These are phyloP conservation scores for Blepharisma stoltei DNA, from an alignment of 73 alveolate genomes.

Conservation along the genomic window DNA sequence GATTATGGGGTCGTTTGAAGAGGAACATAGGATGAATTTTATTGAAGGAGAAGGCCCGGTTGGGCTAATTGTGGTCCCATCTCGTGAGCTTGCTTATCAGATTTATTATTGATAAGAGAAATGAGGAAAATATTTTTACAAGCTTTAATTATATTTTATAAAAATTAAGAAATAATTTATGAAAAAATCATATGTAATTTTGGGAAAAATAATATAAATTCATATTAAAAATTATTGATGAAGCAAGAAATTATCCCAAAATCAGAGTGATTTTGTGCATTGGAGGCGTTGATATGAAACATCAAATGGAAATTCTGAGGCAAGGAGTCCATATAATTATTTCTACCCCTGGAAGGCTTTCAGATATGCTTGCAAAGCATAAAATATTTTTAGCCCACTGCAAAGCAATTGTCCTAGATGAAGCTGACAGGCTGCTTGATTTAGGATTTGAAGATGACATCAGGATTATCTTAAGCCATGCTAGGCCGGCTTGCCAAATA, in stretches of 20 bases:
- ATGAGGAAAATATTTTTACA: too few species aligned
- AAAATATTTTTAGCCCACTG: slow-evolving; percentile 55
- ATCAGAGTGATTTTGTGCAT: slow-evolving; percentile 37
- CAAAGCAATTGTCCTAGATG: slow-evolving; percentile 75
- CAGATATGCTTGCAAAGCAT: slow-evolving; percentile 54
- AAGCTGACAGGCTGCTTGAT: slow-evolving; percentile 83
- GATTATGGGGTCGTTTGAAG: slow-evolving; percentile 43
- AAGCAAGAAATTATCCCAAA: slow-evolving; percentile 33
- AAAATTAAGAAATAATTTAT: too few species aligned
- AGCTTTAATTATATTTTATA: too few species aligned
- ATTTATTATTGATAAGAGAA: too few species aligned
- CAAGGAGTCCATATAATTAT: slow-evolving; percentile 61
- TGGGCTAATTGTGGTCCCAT: slow-evolving; percentile 46
- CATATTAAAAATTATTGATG: neutral
- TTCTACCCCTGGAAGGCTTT: slow-evolving; percentile 77
- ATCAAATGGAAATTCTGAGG: slow-evolving; percentile 23
- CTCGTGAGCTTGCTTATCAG: slow-evolving; percentile 29
- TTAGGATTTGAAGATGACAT: slow-evolving; percentile 73
- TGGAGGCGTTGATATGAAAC: slow-evolving; percentile 56
- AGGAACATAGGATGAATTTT: slow-evolving; percentile 40
- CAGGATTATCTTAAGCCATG: slow-evolving; percentile 55
- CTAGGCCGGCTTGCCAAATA: slow-evolving; percentile 70
- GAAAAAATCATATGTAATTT: too few species aligned
- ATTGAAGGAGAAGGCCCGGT: slow-evolving; percentile 56
- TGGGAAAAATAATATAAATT: too few species aligned